Conservation (phyloP, 129 eudicot species). For the Logfia minima region DNA sequence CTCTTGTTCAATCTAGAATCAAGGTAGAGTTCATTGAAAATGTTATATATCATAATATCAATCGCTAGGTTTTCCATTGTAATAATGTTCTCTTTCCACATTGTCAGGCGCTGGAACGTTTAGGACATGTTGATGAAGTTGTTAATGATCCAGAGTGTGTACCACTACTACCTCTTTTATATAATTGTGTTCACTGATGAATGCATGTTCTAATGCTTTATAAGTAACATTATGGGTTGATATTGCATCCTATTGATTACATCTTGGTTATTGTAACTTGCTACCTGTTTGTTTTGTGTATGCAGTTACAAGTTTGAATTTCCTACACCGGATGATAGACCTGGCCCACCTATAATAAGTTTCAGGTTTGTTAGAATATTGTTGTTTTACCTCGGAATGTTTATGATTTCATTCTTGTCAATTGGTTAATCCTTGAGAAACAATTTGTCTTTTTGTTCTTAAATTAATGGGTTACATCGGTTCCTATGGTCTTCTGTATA, state of each 20-base stretch:
- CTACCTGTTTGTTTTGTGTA: slow-evolving; percentile 8
- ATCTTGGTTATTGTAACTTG: slow-evolving; percentile 8
- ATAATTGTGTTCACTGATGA: slow-evolving; percentile 8
- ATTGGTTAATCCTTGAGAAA: slow-evolving; percentile 17
- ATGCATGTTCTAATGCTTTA: slow-evolving; percentile 15
- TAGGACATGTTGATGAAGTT: slow-evolving; percentile 87
- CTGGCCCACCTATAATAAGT: slow-evolving; percentile 96
- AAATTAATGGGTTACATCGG: not conserved
- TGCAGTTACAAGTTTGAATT: slow-evolving; percentile 98
- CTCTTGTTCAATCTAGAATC: slow-evolving; percentile 99
- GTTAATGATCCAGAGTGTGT: slow-evolving; percentile 96
- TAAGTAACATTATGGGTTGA: not conserved
- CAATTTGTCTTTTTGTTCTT: slow-evolving; percentile 8
- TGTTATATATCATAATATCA: slow-evolving; percentile 12
- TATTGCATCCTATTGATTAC: slow-evolving; percentile 7
- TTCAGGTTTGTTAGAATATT: slow-evolving; percentile 62
- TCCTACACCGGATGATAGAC: slow-evolving; percentile 97
- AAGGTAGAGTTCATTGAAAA: slow-evolving; percentile 50
- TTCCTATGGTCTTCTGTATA: not conserved
- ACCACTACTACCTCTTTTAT: slow-evolving; percentile 23
- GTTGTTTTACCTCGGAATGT: slow-evolving; percentile 14
- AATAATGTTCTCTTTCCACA: slow-evolving; percentile 8
- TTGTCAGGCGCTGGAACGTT: slow-evolving; percentile 85
- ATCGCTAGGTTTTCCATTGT: not conserved
- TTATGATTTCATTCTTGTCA: slow-evolving; percentile 4